Conservation (phyloP, 164 flowering plant genomes). For the Vitis rupestris region DNA sequence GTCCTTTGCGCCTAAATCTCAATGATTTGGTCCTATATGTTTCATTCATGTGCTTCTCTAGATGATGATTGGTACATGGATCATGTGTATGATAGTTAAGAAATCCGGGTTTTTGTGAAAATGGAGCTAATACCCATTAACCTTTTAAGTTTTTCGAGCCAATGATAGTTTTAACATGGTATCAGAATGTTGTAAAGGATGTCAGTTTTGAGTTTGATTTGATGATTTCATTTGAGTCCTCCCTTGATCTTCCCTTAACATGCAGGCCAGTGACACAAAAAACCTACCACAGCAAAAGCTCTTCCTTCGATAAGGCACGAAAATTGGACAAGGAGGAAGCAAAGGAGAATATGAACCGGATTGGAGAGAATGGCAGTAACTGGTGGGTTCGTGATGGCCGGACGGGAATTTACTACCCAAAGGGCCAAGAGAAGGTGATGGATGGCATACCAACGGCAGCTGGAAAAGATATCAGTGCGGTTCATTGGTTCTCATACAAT, state of each 20-base stretch:
- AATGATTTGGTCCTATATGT: neutral
- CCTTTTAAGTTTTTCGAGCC: too few species aligned
- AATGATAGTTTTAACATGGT: too few species aligned
- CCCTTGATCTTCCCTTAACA: neutral
- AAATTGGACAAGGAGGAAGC: constrained; percentile 28
- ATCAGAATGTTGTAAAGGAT: too few species aligned
- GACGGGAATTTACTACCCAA: constrained; percentile 45
- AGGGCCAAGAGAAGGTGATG: constrained; percentile 45
- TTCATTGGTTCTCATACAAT: constrained; percentile 26
- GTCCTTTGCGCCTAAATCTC: neutral
- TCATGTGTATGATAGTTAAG: too few species aligned
- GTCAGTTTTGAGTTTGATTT: neutral
- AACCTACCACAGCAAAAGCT: constrained; percentile 23
- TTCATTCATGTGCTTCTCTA: too few species aligned
- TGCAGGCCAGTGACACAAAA: constrained; percentile 34
- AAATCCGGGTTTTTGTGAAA: too few species aligned
- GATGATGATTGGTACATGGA: too few species aligned
- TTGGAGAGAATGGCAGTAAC: neutral
- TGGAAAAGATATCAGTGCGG: constrained; percentile 11
- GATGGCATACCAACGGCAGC: constrained; percentile 31
- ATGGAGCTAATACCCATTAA: too few species aligned
- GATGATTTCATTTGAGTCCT: neutral
- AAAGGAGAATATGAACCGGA: constrained; percentile 10
- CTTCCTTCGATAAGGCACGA: constrained; percentile 10
- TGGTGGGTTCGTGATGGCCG: constrained; percentile 38